Evolutionary conservation across 441 rosid genomes (phyloP).

Genomic region (Capsella rubella): DNA sequence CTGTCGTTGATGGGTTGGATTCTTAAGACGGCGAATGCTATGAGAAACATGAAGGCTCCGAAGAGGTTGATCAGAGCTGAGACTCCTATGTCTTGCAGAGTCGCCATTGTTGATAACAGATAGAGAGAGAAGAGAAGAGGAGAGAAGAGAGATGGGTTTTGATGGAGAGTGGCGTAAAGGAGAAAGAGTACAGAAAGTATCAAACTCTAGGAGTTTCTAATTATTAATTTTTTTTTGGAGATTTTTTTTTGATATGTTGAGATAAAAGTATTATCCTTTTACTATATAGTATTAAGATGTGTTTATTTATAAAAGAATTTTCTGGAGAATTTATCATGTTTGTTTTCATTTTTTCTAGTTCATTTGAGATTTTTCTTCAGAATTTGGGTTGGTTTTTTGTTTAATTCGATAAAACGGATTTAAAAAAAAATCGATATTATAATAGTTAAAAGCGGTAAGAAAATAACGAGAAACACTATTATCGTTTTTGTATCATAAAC

Average conservation of each 20-base stretch:
- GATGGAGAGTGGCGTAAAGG: constrained; percentile 26
- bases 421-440: too few relatives aligned
- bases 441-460: too few relatives aligned
- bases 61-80: constrained; percentile 89
- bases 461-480: too few relatives aligned
- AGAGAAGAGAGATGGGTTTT: not conserved
- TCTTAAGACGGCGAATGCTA: constrained; percentile 90
- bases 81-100: constrained; percentile 86
- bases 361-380: too few relatives aligned
- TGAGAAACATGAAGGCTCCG: constrained; percentile 72
- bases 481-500: too few relatives aligned
- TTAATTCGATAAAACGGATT: too few relatives aligned
- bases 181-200: constrained; percentile 24
- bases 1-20: constrained; percentile 95
- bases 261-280: not conserved
- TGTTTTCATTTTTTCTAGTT: too few relatives aligned
- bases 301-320: too few relatives aligned
- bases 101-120: constrained; percentile 63
- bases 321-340: too few relatives aligned
- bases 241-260: not conserved
- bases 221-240: not conserved
- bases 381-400: too few relatives aligned
- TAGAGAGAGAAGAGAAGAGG: constrained; percentile 3
- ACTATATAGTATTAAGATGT: too few relatives aligned
- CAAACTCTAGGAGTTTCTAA: constrained; percentile 21